Evolutionary conservation across 108 stramenopile species (phyloP).

Genomic region (Skeletonema tropicum): DNA sequence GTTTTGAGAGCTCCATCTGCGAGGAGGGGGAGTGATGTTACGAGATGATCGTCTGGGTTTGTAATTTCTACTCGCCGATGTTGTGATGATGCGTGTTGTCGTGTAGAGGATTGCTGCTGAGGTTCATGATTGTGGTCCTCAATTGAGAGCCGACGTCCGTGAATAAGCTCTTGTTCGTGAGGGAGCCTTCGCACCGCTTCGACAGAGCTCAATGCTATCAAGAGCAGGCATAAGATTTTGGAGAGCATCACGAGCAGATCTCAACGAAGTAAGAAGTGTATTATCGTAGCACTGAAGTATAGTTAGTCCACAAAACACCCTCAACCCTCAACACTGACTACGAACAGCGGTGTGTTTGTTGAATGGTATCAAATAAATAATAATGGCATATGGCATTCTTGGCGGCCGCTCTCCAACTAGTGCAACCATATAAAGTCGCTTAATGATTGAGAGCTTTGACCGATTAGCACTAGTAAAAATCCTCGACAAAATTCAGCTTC

Average conservation of each 20-base stretch:
- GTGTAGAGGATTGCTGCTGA: background rate
- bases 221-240: background rate
- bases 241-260: background rate
- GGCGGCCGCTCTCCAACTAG: too few species aligned
- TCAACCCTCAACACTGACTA: background rate
- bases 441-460: too few species aligned
- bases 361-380: too few species aligned
- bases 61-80: conserved; percentile 13
- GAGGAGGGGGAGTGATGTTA: conserved; percentile 66
- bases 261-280: background rate
- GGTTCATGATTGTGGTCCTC: background rate
- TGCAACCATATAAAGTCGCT: too few species aligned
- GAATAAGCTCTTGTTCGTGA: background rate
- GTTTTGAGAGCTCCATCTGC: conserved; percentile 43
- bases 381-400: too few species aligned
- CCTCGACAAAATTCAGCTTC: too few species aligned
- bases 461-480: too few species aligned
- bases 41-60: conserved; percentile 66
- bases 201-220: background rate
- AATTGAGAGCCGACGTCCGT: conserved; percentile 39
- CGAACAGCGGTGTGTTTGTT: too few species aligned
- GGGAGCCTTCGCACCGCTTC: conserved; percentile 38
- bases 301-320: too few species aligned
- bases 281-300: too few species aligned
- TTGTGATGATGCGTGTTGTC: conserved; percentile 5